Base-by-base conservation (phyloP, 495 filamentous ascomycete species). In the Glutinoglossum americanum region DNA sequence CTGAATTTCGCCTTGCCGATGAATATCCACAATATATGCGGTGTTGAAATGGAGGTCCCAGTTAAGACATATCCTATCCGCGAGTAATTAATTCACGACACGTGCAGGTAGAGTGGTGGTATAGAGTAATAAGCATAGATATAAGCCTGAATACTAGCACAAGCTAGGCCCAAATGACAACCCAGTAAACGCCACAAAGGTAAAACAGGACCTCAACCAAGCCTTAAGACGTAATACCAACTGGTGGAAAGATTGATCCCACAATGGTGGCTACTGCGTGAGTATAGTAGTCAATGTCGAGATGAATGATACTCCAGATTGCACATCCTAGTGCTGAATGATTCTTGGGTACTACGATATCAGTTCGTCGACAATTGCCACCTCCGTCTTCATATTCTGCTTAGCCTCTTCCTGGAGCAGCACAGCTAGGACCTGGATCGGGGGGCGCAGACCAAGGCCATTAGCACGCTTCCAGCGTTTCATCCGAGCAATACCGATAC, bases 391-490 rank as follows among this genome's bases (percentile, higher is more conserved):
- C 1, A 64, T 63, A 47, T 76, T 72, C 8, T 74, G 73, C 37
- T 71, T 72, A 7, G 77, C 69, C 62, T 85, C 76, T 61, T 90
- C 80, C 64, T 78, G 83, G 57, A 94, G 62, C 39, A 96, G 65
- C 25, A 95, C 85, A 0, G 87, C 84, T 3, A 96, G 73, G n/a
- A 97, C 88, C 67, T 96, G 89, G 33, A 94, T 74, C 0, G 93
- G 92, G 0, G 93, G 93, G 39, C 85, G 76, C 53, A 99, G 69
- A 0, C 83, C 82, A 49, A 99, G 69, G 49, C 70, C 71, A 47
- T 94, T 71, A 1, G 93, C 93, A 10, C 93, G 77, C 63, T 84
- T 79, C 93, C 93, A 99, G 0, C 93, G 83, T 68, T 84, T 85
- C 54, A 83, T 63, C 9, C 93, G 77, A 11, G 79, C 69, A 26